Evolutionary conservation across 192 early-diverging fungal species (phyloP).

Genomic region (Coemansia furcata): DNA sequence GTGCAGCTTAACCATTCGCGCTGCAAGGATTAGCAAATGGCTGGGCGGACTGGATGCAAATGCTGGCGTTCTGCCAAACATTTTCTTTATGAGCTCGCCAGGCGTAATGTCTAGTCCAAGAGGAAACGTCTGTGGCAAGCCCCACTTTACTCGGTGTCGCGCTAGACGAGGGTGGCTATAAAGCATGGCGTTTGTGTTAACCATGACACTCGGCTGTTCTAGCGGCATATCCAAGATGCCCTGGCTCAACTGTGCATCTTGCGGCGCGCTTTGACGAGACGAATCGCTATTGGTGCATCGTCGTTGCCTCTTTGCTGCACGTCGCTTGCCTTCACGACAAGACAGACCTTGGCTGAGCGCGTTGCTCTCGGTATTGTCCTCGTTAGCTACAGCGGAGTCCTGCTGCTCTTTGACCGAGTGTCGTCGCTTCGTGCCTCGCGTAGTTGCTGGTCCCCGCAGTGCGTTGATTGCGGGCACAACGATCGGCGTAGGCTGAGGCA

Average conservation of each 20-base stretch:
- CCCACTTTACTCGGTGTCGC: slow-evolving; percentile 17
- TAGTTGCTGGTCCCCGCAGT: not conserved
- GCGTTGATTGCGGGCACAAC: slow-evolving; percentile 1
- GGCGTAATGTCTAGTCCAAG: slow-evolving; percentile 13
- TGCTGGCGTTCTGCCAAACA: slow-evolving; percentile 11
- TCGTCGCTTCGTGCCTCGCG: slow-evolving; percentile 10
- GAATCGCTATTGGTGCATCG: not conserved
- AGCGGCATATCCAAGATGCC: not conserved
- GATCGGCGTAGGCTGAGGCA: slow-evolving; percentile 11
- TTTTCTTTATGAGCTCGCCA: slow-evolving; percentile 7
- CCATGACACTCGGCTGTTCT: slow-evolving; percentile 5
- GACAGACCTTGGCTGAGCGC: not conserved
- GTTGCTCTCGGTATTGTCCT: not conserved
- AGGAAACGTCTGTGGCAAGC: slow-evolving; percentile 19
- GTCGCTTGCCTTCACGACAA: not conserved
- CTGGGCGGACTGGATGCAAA: slow-evolving; percentile 11
- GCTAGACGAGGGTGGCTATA: slow-evolving; percentile 18
- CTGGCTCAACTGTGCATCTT: not conserved
- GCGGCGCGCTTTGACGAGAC: not conserved
- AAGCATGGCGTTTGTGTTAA: slow-evolving; percentile 23
- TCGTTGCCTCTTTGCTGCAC: not conserved
- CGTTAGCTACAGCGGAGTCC: not conserved
- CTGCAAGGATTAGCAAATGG: slow-evolving; percentile 25
- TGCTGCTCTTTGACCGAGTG: not conserved
- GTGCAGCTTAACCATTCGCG: slow-evolving; percentile 49